These are phyloP conservation scores for Xylariales sp. DNA, from an alignment of 2,329 filamentous ascomycete species.

Conservation along the genomic window DNA sequence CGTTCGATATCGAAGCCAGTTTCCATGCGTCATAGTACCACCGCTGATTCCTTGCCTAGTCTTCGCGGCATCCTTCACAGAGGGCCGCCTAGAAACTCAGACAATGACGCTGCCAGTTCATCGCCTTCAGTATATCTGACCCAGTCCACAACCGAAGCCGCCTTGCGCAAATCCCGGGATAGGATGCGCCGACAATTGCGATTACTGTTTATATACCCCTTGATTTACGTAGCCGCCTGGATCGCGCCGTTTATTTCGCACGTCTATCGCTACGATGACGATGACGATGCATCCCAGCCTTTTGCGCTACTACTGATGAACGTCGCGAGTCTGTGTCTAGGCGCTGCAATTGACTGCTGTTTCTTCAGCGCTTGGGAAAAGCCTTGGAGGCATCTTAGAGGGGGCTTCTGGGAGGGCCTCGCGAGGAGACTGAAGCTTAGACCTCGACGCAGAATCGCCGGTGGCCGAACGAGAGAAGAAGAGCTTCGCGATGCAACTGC, in stretches of 20 bases:
- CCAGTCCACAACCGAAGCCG: constrained; percentile 23
- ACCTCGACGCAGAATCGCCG: constrained; percentile 8
- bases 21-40: not conserved
- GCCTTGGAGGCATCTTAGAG: constrained; percentile 58
- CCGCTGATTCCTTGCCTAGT: not conserved
- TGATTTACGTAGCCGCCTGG: constrained; percentile 70
- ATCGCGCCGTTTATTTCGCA: constrained; percentile 65
- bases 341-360: constrained; percentile 63
- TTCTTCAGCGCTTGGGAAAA: constrained; percentile 67
- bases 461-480: constrained; percentile 47
- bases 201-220: constrained; percentile 70
- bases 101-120: not conserved
- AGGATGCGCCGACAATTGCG: constrained; percentile 64
- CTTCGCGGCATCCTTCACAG: not conserved
- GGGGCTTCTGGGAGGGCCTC: constrained; percentile 27
- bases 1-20: not conserved
- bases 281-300: constrained; percentile 32
- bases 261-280: constrained; percentile 49
- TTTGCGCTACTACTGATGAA: constrained; percentile 51
- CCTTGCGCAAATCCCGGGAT: constrained; percentile 37
- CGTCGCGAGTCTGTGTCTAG: constrained; percentile 55
- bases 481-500: constrained; percentile 45
- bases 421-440: constrained; percentile 16
- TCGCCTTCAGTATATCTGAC: constrained; percentile 16
- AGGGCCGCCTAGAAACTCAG: not conserved